phyloP scores from a whole-genome alignment of 2,329 filamentous ascomycete genomes.

The Emmonsia crescens region DNA sequence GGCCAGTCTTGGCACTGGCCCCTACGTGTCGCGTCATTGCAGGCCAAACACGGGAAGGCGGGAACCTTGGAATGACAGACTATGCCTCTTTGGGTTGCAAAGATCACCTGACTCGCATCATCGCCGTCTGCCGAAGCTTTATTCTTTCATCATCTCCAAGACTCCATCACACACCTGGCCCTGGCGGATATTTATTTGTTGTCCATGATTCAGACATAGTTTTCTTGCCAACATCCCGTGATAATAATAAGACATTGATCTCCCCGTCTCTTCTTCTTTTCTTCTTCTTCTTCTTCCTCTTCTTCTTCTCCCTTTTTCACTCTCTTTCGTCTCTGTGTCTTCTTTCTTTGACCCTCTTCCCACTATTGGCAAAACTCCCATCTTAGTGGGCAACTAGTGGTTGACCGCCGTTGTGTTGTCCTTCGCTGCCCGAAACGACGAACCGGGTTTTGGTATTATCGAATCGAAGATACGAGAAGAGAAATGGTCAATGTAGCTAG shows the following conservation, averaged over 20 bases:
- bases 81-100: not conserved
- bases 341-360: too few relatives aligned
- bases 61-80: too few relatives aligned
- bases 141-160: not conserved
- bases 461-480: not conserved
- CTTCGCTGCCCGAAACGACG: not conserved
- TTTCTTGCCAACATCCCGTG: not conserved
- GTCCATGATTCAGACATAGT: not conserved
- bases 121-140: not conserved
- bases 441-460: not conserved
- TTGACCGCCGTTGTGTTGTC: not conserved
- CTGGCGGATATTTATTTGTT: not conserved
- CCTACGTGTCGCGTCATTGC: too few relatives aligned
- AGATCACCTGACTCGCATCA: not conserved
- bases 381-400: not conserved
- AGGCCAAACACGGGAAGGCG: not conserved
- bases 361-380: not conserved
- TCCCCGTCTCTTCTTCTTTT: not conserved
- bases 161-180: not conserved
- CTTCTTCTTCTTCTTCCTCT: not conserved
- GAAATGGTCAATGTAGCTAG: not conserved
- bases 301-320: not conserved
- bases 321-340: not conserved
- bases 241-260: not conserved
- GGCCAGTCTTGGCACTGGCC: not conserved